A percentile compares a stretch with the other conserved stretches of the same genome.
Evolutionary conservation across 1,284 basidiomycete species (phyloP).

Genomic region (Tremellales sp.): DNA sequence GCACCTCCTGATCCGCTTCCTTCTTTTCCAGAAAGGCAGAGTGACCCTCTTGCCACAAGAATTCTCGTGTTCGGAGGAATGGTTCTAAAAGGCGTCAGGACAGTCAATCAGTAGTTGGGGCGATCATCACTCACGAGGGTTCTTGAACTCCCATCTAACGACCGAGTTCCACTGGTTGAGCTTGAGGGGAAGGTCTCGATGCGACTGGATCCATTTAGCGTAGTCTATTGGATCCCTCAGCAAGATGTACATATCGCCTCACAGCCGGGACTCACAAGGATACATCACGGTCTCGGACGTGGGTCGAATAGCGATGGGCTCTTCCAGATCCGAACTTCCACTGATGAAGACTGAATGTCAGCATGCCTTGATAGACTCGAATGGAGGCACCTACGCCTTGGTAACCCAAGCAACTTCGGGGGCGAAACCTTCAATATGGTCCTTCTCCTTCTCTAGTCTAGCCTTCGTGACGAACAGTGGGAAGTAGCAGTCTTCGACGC

Average conservation of each 20-base stretch:
- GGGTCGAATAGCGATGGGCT: conserved; percentile 95
- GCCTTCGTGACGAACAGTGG: conserved; percentile 96
- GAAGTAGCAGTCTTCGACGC: conserved; percentile 97
- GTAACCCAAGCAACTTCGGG: conserved; percentile 99
- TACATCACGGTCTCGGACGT: conserved; percentile 99
- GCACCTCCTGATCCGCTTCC: conserved; percentile 89
- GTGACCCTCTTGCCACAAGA: conserved; percentile 99
- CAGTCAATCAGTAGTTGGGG: not conserved
- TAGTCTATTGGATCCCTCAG: conserved; percentile 57
- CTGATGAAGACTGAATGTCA: conserved; percentile 52
- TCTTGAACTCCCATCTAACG: conserved; percentile 99
- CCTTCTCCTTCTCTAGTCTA: conserved; percentile 93
- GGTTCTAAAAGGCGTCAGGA: conserved; percentile 60
- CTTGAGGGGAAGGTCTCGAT: conserved; percentile 94
- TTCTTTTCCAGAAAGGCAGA: conserved; percentile 85
- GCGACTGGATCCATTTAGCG: conserved; percentile 96
- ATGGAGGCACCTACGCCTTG: conserved; percentile 63
- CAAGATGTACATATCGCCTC: not conserved
- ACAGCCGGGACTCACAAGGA: conserved; percentile 61
- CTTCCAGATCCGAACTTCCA: conserved; percentile 88
- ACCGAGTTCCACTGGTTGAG: conserved; percentile 99
- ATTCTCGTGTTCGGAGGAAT: conserved; percentile 98
- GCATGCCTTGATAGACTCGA: not conserved
- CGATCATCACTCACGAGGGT: conserved; percentile 63
- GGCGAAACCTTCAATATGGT: conserved; percentile 99